Conservation (phyloP, 495 filamentous ascomycete species). For the Neurospora sublineolata region DNA sequence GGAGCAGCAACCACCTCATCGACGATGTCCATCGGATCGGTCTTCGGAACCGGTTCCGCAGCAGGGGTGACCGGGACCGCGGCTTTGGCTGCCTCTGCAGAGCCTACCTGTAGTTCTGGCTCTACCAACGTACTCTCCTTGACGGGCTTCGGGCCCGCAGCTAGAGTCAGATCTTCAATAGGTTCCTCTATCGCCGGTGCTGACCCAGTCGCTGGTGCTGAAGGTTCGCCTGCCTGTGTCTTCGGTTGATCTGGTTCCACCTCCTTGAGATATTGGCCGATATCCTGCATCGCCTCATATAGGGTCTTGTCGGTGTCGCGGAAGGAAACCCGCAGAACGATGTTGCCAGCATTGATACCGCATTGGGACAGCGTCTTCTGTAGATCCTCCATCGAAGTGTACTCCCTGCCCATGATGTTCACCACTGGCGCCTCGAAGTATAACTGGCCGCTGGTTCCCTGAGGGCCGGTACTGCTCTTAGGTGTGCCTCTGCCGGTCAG, state of each 20-base stretch:
- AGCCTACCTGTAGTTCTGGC: constrained; percentile 1
- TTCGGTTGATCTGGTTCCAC: constrained; percentile 19
- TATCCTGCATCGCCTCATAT: constrained; percentile 75
- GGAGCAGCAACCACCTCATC: neutral
- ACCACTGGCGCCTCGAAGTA: constrained; percentile 82
- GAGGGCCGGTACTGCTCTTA: constrained; percentile 35
- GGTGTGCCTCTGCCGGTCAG: constrained; percentile 71
- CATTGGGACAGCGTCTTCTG: constrained; percentile 81
- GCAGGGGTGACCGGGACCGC: neutral
- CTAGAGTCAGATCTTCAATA: constrained; percentile 5
- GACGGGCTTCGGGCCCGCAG: neutral
- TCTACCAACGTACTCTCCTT: neutral
- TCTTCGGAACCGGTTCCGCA: neutral
- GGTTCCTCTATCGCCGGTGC: constrained; percentile 9
- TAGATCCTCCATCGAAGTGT: constrained; percentile 64
- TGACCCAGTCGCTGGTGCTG: constrained; percentile 4
- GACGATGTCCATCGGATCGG: neutral
- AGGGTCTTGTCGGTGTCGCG: constrained; percentile 63
- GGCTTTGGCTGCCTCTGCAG: neutral
- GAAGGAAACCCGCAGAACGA: constrained; percentile 67
- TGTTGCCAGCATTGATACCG: constrained; percentile 72
- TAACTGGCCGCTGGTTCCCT: constrained; percentile 57
- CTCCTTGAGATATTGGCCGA: constrained; percentile 54
- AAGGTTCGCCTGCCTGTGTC: neutral
- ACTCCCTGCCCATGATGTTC: constrained; percentile 64